Conservation (phyloP, 208 protist species). For the Plasmodiophora brassicae region DNA sequence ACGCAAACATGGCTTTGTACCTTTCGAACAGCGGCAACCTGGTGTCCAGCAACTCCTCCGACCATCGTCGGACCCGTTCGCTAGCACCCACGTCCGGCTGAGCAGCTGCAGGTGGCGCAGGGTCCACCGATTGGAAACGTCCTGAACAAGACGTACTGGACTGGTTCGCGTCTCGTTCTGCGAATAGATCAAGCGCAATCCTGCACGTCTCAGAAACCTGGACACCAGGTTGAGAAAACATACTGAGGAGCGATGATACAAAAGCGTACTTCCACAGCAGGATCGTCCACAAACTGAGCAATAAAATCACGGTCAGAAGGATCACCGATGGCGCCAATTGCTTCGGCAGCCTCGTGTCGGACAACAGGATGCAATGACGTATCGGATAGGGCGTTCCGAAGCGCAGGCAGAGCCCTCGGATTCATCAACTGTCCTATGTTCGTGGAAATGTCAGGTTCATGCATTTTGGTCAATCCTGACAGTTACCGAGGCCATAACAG, state of each 20-base stretch:
- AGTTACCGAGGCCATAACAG: neutral
- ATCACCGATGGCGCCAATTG: slow-evolving; percentile 75
- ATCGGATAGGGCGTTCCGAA: slow-evolving; percentile 71
- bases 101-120: slow-evolving; percentile 69
- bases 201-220: slow-evolving; percentile 87
- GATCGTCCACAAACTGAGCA: slow-evolving; percentile 49
- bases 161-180: neutral
- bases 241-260: neutral
- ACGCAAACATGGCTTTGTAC: slow-evolving; percentile 91
- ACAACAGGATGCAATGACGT: slow-evolving; percentile 80
- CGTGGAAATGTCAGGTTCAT: neutral
- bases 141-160: neutral
- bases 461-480: neutral
- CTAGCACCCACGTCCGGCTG: slow-evolving; percentile 62
- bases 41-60: slow-evolving; percentile 56
- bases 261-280: neutral
- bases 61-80: slow-evolving; percentile 50
- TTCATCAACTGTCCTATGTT: slow-evolving; percentile 82
- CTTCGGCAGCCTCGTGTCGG: slow-evolving; percentile 84
- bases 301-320: slow-evolving; percentile 50
- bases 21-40: slow-evolving; percentile 74
- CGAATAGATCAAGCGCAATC: slow-evolving; percentile 62
- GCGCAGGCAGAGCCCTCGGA: slow-evolving; percentile 65
- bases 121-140: slow-evolving; percentile 78
- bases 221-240: neutral